These are phyloP conservation scores for Mycosphaerella arachidis DNA, from an alignment of 2,329 filamentous ascomycete species.

Conservation along the genomic window DNA sequence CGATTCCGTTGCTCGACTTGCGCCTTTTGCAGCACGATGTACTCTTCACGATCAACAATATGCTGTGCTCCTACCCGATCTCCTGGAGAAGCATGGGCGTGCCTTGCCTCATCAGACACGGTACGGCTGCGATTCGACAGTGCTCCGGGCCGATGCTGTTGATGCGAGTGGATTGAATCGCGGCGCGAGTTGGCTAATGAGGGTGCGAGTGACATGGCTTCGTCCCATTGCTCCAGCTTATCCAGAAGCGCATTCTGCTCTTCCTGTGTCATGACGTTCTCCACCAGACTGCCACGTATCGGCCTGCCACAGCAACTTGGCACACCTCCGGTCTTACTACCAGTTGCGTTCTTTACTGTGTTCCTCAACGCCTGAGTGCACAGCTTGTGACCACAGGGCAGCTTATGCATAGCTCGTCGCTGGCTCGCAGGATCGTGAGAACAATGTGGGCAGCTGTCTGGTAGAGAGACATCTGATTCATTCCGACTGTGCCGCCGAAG, in stretches of 20 bases:
- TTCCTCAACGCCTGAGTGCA: constrained; percentile 33
- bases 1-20: constrained; percentile 31
- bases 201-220: constrained; percentile 20
- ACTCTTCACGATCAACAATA: constrained; percentile 25
- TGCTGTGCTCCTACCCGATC: constrained; percentile 18
- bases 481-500: constrained; percentile 24
- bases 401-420: constrained; percentile 26
- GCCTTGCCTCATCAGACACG: constrained; percentile 18
- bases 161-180: constrained; percentile 7
- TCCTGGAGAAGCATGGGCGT: constrained; percentile 10
- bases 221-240: constrained; percentile 32
- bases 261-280: constrained; percentile 36
- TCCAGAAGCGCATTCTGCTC: constrained; percentile 35
- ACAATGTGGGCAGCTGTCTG: constrained; percentile 32
- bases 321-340: constrained; percentile 28
- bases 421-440: constrained; percentile 24
- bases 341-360: constrained; percentile 35
- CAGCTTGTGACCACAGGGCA: constrained; percentile 34
- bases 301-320: constrained; percentile 41
- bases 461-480: constrained; percentile 24
- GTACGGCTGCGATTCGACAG: constrained; percentile 10
- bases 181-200: constrained; percentile 15
- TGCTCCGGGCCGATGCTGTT: constrained; percentile 2
- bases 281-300: constrained; percentile 38
- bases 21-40: constrained; percentile 22